phyloP scores from a whole-genome alignment of 495 filamentous ascomycete genomes.

The Bombardia bombarda region DNA sequence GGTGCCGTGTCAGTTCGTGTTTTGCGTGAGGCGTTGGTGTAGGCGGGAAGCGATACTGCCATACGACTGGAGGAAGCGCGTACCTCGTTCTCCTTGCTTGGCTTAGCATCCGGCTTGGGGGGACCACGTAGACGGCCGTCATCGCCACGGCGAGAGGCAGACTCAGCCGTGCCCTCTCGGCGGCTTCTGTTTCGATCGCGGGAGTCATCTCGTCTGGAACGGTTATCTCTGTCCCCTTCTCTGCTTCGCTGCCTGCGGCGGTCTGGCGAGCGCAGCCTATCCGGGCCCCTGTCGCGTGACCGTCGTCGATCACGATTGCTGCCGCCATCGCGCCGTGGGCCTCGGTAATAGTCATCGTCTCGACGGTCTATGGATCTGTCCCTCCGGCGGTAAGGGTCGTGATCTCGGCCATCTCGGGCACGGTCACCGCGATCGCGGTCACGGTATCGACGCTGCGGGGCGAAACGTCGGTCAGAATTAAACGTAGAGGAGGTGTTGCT shows the following conservation, averaged over 20 bases:
- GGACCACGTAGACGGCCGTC: slow-evolving; percentile 50
- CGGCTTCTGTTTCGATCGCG: slow-evolving; percentile 61
- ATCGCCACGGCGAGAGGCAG: slow-evolving; percentile 58
- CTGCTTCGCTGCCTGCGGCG: slow-evolving; percentile 44
- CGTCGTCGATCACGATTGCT: slow-evolving; percentile 34
- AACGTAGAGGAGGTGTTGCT: background rate
- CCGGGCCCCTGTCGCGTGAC: slow-evolving; percentile 56
- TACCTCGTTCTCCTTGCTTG: slow-evolving; percentile 46
- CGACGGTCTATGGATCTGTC: slow-evolving; percentile 69
- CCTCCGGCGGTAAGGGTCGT: slow-evolving; percentile 58
- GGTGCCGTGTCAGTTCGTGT: slow-evolving; percentile 10
- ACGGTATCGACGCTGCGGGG: slow-evolving; percentile 46
- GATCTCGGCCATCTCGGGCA: slow-evolving; percentile 49
- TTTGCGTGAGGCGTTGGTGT: background rate
- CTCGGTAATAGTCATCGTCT: slow-evolving; percentile 61
- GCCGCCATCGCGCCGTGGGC: slow-evolving; percentile 36
- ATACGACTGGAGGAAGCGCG: slow-evolving; percentile 9
- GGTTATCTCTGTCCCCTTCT: slow-evolving; percentile 58
- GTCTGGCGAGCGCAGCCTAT: slow-evolving; percentile 32
- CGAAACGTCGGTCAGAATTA: slow-evolving; percentile 24
- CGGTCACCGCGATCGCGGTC: slow-evolving; percentile 40
- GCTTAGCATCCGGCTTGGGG: slow-evolving; percentile 33
- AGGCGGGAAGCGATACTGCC: background rate
- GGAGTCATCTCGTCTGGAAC: slow-evolving; percentile 72
- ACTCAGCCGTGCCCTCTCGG: slow-evolving; percentile 72